phyloP scores from a whole-genome alignment of 2,329 filamentous ascomycete genomes.

The Harringtonia lauricola region DNA sequence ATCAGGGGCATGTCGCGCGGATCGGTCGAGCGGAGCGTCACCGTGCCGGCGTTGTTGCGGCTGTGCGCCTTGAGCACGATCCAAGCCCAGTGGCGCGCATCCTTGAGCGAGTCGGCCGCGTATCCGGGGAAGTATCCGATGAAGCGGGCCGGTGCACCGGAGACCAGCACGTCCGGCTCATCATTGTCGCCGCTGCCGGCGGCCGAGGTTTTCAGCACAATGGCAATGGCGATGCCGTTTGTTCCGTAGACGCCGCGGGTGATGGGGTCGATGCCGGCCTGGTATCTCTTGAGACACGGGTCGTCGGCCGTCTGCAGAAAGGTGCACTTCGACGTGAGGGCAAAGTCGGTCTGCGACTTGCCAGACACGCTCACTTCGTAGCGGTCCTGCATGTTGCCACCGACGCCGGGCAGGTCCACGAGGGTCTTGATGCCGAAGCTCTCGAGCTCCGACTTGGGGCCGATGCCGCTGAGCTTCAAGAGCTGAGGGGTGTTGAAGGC shows the following conservation, averaged over 20 bases:
- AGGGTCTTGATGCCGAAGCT: constrained; percentile 32
- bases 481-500: constrained; percentile 42
- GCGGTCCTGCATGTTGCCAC: constrained; percentile 36
- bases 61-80: constrained; percentile 50
- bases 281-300: not conserved
- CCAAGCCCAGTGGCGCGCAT: constrained; percentile 30
- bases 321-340: constrained; percentile 1
- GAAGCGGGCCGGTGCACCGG: constrained; percentile 27
- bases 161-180: constrained; percentile 24
- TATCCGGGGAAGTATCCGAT: constrained; percentile 28
- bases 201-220: not conserved
- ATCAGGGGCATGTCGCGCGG: constrained; percentile 54
- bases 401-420: constrained; percentile 36
- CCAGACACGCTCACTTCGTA: constrained; percentile 18
- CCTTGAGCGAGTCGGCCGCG: constrained; percentile 17
- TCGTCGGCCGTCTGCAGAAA: constrained; percentile 1
- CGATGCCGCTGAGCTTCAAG: constrained; percentile 40
- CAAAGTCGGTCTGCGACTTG: not conserved
- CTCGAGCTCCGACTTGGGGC: constrained; percentile 28
- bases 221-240: constrained; percentile 2
- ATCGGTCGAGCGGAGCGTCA: constrained; percentile 48
- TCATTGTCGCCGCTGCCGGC: constrained; percentile 22
- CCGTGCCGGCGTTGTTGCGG: constrained; percentile 49
- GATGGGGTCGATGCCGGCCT: constrained; percentile 2
- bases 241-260: constrained; percentile 1